A percentile compares a stretch with the other conserved stretches of the same genome.
phyloP scores from a whole-genome alignment of 805 yeast genomes.

The Isabelozyma rhagii region DNA sequence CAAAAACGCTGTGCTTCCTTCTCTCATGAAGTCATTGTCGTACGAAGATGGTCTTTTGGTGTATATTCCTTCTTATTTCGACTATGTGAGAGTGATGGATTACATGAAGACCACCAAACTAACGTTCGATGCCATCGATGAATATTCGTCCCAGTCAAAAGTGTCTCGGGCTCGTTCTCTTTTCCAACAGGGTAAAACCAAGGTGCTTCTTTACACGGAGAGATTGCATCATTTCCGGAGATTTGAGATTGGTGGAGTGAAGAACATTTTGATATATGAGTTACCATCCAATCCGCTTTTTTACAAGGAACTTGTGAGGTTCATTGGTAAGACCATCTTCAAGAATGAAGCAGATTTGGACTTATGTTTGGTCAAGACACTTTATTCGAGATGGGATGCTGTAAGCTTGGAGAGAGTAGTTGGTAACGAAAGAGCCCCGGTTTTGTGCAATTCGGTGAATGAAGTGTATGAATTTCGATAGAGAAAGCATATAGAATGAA shows the following conservation, averaged over 20 bases:
- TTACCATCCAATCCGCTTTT: slow-evolving; percentile 83
- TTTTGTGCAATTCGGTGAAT: slow-evolving; percentile 63
- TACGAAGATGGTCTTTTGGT: slow-evolving; percentile 74
- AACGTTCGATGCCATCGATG: slow-evolving; percentile 72
- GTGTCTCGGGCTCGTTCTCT: slow-evolving; percentile 66
- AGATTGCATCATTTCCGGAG: slow-evolving; percentile 91
- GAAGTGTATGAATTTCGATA: slow-evolving; percentile 71
- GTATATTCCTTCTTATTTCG: slow-evolving; percentile 83
- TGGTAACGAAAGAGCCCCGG: slow-evolving; percentile 69
- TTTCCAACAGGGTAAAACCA: slow-evolving; percentile 59
- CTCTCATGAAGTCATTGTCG: slow-evolving; percentile 57
- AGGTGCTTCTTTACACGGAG: slow-evolving; percentile 85
- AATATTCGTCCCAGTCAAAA: slow-evolving; percentile 74
- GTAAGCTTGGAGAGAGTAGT: slow-evolving; percentile 77
- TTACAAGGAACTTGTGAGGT: slow-evolving; percentile 71
- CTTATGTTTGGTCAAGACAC: slow-evolving; percentile 47
- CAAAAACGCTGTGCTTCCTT: slow-evolving; percentile 68
- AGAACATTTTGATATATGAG: slow-evolving; percentile 76
- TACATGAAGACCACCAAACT: slow-evolving; percentile 64
- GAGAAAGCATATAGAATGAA: background rate
- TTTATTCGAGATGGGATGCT: slow-evolving; percentile 80
- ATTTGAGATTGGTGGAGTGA: slow-evolving; percentile 80
- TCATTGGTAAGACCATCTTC: slow-evolving; percentile 61
- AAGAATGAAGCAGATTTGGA: slow-evolving; percentile 49
- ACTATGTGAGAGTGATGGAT: slow-evolving; percentile 75